phyloP scores from a whole-genome alignment of 331 rosid species.

The Acacia concinna region DNA sequence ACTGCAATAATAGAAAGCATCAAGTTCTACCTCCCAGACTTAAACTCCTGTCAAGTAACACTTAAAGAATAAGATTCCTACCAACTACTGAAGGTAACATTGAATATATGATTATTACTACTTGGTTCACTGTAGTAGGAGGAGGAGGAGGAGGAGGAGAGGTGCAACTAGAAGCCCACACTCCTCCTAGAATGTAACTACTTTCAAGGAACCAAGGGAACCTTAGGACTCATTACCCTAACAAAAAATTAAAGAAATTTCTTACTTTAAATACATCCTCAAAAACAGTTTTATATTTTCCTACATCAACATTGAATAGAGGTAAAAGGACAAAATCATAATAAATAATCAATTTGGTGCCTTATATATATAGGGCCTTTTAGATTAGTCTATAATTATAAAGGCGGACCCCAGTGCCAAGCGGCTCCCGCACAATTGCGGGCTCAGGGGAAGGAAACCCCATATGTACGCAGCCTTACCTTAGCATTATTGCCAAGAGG shows the following conservation, averaged over 20 bases:
- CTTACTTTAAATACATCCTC: neutral
- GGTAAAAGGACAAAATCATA: neutral
- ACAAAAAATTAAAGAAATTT: neutral
- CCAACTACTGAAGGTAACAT: neutral
- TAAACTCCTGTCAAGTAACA: constrained; percentile 25
- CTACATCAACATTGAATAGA: neutral
- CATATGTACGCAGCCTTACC: no score
- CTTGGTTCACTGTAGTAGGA: neutral
- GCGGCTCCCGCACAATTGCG: no score
- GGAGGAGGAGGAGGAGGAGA: neutral
- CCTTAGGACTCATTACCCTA: neutral
- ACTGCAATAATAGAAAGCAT: constrained; percentile 54
- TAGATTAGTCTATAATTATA: neutral
- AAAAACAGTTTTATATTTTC: neutral
- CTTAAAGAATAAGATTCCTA: constrained; percentile 29
- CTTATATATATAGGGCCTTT: no score
- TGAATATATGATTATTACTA: neutral
- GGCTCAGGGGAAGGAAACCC: no score
- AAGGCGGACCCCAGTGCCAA: no score
- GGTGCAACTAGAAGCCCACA: neutral
- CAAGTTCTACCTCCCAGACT: constrained; percentile 30
- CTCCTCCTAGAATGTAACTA: neutral
- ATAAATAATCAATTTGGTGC: neutral
- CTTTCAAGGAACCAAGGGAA: neutral
- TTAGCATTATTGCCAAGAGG: no score